phyloP scores from a whole-genome alignment of 164 flowering plant genomes.

The Brasenia schreberi region DNA sequence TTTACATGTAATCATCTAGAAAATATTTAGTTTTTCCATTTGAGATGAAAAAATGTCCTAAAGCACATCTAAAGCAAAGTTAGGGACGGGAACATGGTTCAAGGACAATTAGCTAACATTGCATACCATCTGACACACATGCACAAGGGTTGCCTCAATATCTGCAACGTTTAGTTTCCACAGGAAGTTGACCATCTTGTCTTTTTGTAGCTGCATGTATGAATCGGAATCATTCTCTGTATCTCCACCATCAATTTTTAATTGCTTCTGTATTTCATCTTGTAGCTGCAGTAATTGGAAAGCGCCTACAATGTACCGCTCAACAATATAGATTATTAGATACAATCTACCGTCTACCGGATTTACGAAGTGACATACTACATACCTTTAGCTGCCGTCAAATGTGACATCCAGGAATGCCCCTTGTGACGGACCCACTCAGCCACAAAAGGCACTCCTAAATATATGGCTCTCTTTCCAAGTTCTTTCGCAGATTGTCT shows the following conservation, averaged over 20 bases:
- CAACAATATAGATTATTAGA: slow-evolving; percentile 1
- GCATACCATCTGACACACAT: slow-evolving; percentile 88
- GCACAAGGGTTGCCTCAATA: slow-evolving; percentile 77
- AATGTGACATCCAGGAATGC: slow-evolving; percentile 79
- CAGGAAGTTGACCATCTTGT: slow-evolving; percentile 59
- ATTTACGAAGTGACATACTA: background rate
- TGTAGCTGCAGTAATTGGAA: slow-evolving; percentile 82
- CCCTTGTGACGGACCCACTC: slow-evolving; percentile 95
- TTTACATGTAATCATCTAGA: too few relatives aligned
- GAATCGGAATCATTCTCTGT: slow-evolving; percentile 52
- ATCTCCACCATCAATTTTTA: slow-evolving; percentile 39
- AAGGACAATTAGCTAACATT: slow-evolving; percentile 1
- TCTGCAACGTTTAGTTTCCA: slow-evolving; percentile 79
- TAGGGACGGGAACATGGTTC: background rate
- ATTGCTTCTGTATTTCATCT: slow-evolving; percentile 48
- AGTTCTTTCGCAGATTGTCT: slow-evolving; percentile 91
- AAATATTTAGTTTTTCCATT: too few relatives aligned
- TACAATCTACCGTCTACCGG: background rate
- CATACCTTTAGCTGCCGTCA: slow-evolving; percentile 88
- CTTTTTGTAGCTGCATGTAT: slow-evolving; percentile 47
- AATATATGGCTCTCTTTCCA: slow-evolving; percentile 74
- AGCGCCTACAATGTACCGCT: slow-evolving; percentile 44
- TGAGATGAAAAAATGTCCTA: background rate
- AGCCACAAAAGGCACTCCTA: slow-evolving; percentile 85
- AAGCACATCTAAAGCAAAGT: background rate